Evolutionary conservation across 352 stramenopile genomes (phyloP).

Genomic region (Phytophthora chlamydospora): DNA sequence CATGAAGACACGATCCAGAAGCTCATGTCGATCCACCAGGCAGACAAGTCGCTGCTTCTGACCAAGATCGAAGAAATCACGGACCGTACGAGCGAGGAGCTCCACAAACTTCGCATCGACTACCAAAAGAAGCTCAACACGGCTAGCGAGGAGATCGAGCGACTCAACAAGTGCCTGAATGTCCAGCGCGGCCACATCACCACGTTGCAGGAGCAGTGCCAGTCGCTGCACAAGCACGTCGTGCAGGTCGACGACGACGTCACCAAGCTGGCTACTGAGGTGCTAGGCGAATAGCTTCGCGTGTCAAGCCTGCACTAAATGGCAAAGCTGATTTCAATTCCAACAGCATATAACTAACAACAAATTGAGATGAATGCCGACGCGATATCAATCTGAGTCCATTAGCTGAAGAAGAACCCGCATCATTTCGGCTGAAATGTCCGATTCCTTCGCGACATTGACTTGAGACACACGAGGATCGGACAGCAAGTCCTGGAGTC

Average conservation of each 20-base stretch:
- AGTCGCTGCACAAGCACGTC: slow-evolving; percentile 86
- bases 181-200: slow-evolving; percentile 85
- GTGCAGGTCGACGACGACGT: slow-evolving; percentile 88
- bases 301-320: background rate
- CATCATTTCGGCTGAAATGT: slow-evolving; percentile 67
- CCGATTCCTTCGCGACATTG: slow-evolving; percentile 44
- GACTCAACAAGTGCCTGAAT: slow-evolving; percentile 85
- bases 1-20: slow-evolving; percentile 88
- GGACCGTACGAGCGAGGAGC: slow-evolving; percentile 76
- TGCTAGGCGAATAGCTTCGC: slow-evolving; percentile 64
- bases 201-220: slow-evolving; percentile 83
- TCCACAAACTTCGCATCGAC: slow-evolving; percentile 78
- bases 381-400: slow-evolving; percentile 31
- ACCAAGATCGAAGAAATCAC: slow-evolving; percentile 86
- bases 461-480: slow-evolving; percentile 47
- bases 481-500: slow-evolving; percentile 65
- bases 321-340: slow-evolving; percentile 2
- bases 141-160: slow-evolving; percentile 82
- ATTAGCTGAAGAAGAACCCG: slow-evolving; percentile 55
- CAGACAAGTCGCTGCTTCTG: slow-evolving; percentile 76
- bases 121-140: slow-evolving; percentile 87
- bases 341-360: slow-evolving; percentile 29
- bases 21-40: slow-evolving; percentile 83
- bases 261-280: slow-evolving; percentile 82
- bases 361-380: slow-evolving; percentile 14